Base-by-base conservation (phyloP, 768 basidiomycete genomes). In the Gymnopilus dilepis region DNA sequence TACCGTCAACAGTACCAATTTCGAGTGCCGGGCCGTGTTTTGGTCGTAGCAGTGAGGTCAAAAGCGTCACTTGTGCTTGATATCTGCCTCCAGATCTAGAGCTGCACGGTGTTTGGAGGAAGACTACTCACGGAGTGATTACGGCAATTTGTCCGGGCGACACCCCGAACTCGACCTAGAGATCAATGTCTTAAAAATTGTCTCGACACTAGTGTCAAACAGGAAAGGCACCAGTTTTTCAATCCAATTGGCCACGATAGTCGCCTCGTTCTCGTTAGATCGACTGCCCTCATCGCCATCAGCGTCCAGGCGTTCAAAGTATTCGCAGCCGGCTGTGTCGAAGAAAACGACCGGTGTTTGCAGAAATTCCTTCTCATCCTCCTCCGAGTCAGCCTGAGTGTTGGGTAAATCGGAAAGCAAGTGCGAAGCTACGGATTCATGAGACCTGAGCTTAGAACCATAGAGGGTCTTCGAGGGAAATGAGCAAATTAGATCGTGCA, bases 181-280 rank as follows among this genome's bases (percentile, higher is more conserved):
- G 28, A 22, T 31, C 12, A 19, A 34, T 38, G 3, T 11, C 5
- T 17, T 24, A 34, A 24, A 31, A 9, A 33, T 4, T 12, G 22
- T 43, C 8, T 21, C 24, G 42, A 5, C 4, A 13, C 21, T 6
- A 28, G 8, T 21, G 6, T 19, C 3, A 22, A 19, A 7, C 19
- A 45, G 0, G 40, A 11, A 15, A 8, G 3, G 2, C 17, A 95
- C 95, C 73, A 99, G 75, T 67, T 84, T 88, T 42, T 89, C 84
- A 0, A 94, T 87, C 90, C 94, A 96, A 59, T 82, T 83, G 69
- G 85, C 87, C 1, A 96, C 95, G 9, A 97, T 84, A 11, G 83
- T 86, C 0, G 89, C 95, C 69, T 99, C 97, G 69, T 99, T 99
- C 77, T 97, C 96, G 68, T 99, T 99, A 66, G 87, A 90, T 63